Base-by-base conservation (phyloP, 805 yeast genomes). In the Ogataea chonburiensis region DNA sequence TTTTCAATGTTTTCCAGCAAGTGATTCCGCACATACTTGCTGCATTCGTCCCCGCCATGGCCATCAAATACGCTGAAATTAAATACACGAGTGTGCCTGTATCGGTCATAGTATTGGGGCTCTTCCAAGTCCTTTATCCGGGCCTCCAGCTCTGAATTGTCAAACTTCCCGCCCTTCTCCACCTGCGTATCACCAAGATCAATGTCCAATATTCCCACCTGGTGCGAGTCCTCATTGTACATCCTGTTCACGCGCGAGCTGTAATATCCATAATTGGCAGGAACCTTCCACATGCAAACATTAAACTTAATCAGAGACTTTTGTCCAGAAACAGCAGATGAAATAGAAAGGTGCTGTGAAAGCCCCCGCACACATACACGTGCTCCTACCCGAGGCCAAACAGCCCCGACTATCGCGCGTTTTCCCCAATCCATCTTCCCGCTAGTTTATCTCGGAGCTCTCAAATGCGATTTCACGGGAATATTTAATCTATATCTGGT, bases 61-160 rank as follows among this genome's bases (percentile, higher is more conserved):
- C 98, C 98, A 62, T 93, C 98, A 59, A 85, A 88, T 2, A 93
- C 72, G 29, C 77, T 76, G 51, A 86, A 79, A 47, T 76, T 77
- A 63, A 91, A 84, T 13, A 80, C 77, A 33, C 64, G 49, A 2
- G 41, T 37, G 22, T 43, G 31, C 9, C 27, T 14, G 22, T 27
- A 45, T 7, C 24, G 10, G 19, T 42, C 34, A 25, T 31, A 28
- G 28, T 52, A 51, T 3, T 10, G n/a, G 3, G 56, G 57, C 24
- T 40, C 46, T 3, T 37, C 31, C 7, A 38, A 22, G 24, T 47
- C 34, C 23, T 40, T 28, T 2, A 53, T 37, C 24, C 60, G 43
- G 5, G 27, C 21, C 24, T 45, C 47, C 26, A 46, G 40, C 14
- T 24, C 34, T 12, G 19, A 22, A 17, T 44, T 45, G 7, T n/a